Base-by-base conservation (phyloP, 257 asterid species). In the Plantago elongata region DNA sequence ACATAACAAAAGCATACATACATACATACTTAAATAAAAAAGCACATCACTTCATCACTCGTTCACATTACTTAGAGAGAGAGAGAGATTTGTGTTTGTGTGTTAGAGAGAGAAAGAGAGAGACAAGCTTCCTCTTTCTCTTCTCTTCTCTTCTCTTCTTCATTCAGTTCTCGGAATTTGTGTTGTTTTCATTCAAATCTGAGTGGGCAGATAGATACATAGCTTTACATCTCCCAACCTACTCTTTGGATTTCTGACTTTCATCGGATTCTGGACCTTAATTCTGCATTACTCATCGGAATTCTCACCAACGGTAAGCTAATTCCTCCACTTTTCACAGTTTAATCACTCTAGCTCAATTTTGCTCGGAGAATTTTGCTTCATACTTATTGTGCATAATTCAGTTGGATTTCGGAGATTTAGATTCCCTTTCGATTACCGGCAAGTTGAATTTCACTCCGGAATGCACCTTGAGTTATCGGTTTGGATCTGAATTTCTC, bases 1-100 rank as follows among this genome's bases (percentile, higher is more conserved):
- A n/a, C n/a, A 77, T 79, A 64, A 75, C 64, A 61, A 78, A 71
- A 76, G 78, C 77, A 75, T 74, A 72, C 72, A 76, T 75, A 69
- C 3, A 34, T 3, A 3, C 3, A 34, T 2, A 34, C 8, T 64
- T 68, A 66, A 14, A 64, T 49, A 62, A 43, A 14, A 18, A 40
- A 58, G 48, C 27, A 43, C 50, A 13, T n/a, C 65, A 40, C 52
- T 3, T 18, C 13, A n/a, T 51, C 54, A 45, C 64, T 11, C 60
- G 11, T 57, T 37, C 42, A 27, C 59, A 34, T 52, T 58, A 58
- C 27, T 22, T 22, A 22, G 27, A 22, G 27, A 22, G 27, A 22
- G 27, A 22, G 27, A 22, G 27, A 22, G 27, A 22, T 1, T 1
- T 22, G 27, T 22, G 27, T 22, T 22, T 22, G 27, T 22, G 17